Conservation (phyloP, 2,329 filamentous ascomycete genomes). For the Parastagonospora nodorum region DNA sequence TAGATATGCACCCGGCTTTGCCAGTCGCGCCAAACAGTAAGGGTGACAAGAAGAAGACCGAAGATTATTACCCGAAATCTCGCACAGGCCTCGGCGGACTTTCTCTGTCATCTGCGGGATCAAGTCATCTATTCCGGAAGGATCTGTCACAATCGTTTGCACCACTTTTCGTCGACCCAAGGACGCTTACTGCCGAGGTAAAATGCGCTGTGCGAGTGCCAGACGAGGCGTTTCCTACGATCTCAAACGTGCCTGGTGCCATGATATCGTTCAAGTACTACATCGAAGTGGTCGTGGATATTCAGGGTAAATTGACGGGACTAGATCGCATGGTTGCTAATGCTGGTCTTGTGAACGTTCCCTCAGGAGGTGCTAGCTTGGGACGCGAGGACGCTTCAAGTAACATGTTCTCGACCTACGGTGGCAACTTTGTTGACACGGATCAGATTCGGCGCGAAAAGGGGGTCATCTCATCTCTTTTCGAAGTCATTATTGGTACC, state of each 20-base stretch:
- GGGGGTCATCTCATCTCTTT: constrained; percentile 83
- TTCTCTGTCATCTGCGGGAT: constrained; percentile 82
- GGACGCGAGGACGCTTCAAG: constrained; percentile 46
- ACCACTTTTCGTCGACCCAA: constrained; percentile 85
- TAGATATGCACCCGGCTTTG: constrained; percentile 75
- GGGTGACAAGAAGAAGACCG: constrained; percentile 71
- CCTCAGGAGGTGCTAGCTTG: constrained; percentile 50
- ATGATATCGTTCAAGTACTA: constrained; percentile 97
- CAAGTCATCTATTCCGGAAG: constrained; percentile 92
- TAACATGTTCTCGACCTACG: constrained; percentile 59
- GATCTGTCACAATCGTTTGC: constrained; percentile 88
- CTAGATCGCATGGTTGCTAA: constrained; percentile 69
- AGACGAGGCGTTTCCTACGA: constrained; percentile 90
- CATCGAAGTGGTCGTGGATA: constrained; percentile 88
- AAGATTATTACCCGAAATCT: constrained; percentile 86
- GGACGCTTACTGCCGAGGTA: constrained; percentile 75
- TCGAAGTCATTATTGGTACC: constrained; percentile 87
- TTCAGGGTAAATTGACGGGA: constrained; percentile 83
- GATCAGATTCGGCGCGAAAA: constrained; percentile 85
- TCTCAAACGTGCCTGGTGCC: constrained; percentile 82
- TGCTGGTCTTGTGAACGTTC: constrained; percentile 56
- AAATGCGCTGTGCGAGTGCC: constrained; percentile 85
- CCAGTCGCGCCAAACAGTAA: constrained; percentile 67
- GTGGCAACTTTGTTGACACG: constrained; percentile 81
- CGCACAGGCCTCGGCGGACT: constrained; percentile 84